A percentile compares a stretch with the other conserved stretches of the same genome.
These are phyloP conservation scores for Elsinoe fawcettii DNA, from an alignment of 2,329 filamentous ascomycete genomes.

Conservation along the genomic window DNA sequence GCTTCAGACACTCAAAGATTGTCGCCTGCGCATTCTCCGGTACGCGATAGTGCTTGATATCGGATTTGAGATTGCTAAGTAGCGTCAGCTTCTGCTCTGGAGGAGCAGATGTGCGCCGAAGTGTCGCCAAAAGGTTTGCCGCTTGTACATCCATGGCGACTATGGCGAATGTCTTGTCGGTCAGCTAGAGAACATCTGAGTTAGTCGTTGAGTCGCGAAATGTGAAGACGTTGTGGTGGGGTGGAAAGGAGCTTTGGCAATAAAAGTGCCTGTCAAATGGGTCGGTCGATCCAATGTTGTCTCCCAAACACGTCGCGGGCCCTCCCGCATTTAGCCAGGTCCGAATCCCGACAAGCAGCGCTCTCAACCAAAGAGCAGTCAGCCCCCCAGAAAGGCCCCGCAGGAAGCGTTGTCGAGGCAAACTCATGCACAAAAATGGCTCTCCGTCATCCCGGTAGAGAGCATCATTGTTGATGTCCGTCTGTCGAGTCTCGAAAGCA, in stretches of 20 bases:
- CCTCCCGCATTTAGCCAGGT: constrained; percentile 13
- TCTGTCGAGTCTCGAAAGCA: neutral
- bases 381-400: constrained; percentile 4
- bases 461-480: neutral
- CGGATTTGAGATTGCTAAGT: constrained; percentile 66
- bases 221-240: neutral
- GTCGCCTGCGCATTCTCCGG: constrained; percentile 62
- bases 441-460: constrained; percentile 11
- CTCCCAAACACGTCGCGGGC: constrained; percentile 14
- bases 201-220: neutral
- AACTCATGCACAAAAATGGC: neutral
- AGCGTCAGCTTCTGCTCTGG: constrained; percentile 62
- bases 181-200: constrained; percentile 5
- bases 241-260: constrained; percentile 5
- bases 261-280: neutral
- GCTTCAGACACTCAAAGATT: constrained; percentile 74
- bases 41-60: constrained; percentile 88
- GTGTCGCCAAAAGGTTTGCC: constrained; percentile 44
- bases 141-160: constrained; percentile 50
- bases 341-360: neutral
- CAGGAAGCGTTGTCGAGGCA: constrained; percentile 13
- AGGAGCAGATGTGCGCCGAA: constrained; percentile 56
- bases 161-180: neutral
- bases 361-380: neutral
- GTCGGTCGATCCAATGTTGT: constrained; percentile 10